Evolutionary conservation across 805 yeast species (phyloP), one percentile per base, ranked within the genome.

Genomic region (Zygoascus bituminiphila): DNA sequence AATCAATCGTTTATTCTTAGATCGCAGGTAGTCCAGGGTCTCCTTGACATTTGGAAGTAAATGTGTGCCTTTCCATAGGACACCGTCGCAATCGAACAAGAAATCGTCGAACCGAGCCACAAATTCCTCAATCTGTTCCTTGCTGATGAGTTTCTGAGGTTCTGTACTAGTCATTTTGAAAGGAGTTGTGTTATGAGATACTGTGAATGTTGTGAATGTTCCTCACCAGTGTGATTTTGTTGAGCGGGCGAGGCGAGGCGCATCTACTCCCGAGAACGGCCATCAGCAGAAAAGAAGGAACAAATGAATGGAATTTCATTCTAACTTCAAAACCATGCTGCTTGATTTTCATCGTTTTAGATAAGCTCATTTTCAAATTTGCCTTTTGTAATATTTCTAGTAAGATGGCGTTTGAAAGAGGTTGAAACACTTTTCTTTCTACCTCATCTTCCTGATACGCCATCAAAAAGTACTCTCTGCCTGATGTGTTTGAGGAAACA

Each of bases 1-100:
- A 40, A 89, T 74, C 46, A 87, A 72, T 52, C 81, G 77, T 65
- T 93, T 93, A 35, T 77, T 76, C 21, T 57, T 54, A 15, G 61
- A 45, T 41, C 74, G 74, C 54, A 93, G 70, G 38, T 84, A 62
- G 8, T 74, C 72, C 38, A 93, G 65, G 0, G 96, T 84, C 63
- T 93, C 97, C 10, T 71, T 74, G 1, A 87, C 84, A 15, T 76
- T 70, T 5, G 97, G 97, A 43, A 93, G 72, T 21, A 87, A 66
- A 55, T 81, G 85, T 53, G 78, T 80, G 1, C 98, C 98, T 44
- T 84, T 68, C 98, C 98, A 93, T 51, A 93, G 72, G 4, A 93
- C 98, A 26, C 98, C 98, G 63, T 93, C 98, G 69, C 98, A 93
- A 61, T 93, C 98, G 63, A 93, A 93, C 56, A 93, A 70, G 59